Evolutionary conservation across 1,284 basidiomycete species (phyloP).

Genomic region (Cryptococcus hybrid): DNA sequence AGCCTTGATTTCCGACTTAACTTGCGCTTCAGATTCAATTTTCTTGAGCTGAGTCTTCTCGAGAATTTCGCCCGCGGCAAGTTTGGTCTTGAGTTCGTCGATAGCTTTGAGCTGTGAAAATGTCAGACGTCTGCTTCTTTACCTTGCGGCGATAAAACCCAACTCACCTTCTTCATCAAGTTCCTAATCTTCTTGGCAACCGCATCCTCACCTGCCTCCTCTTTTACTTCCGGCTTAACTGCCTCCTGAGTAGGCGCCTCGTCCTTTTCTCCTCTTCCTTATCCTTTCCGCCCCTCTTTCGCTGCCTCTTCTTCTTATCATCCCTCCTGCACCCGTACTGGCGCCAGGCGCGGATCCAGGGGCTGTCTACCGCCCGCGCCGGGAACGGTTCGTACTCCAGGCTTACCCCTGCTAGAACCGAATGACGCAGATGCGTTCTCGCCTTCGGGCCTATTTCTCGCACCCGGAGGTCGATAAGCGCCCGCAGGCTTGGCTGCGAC

Average conservation of each 20-base stretch:
- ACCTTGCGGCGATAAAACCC: slow-evolving; percentile 1
- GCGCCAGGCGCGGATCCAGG: slow-evolving; percentile 29
- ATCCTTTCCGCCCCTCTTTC: slow-evolving; percentile 57
- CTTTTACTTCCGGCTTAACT: slow-evolving; percentile 35
- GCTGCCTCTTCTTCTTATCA: slow-evolving; percentile 58
- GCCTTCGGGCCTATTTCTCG: slow-evolving; percentile 77
- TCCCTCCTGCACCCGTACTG: slow-evolving; percentile 43
- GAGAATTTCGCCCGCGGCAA: slow-evolving; percentile 78
- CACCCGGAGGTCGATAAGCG: slow-evolving; percentile 87
- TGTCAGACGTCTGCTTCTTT: neutral
- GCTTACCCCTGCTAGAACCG: slow-evolving; percentile 60
- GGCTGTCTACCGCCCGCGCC: slow-evolving; percentile 54
- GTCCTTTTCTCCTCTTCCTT: slow-evolving; percentile 48
- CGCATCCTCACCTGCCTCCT: slow-evolving; percentile 64
- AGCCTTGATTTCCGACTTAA: slow-evolving; percentile 69
- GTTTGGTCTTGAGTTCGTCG: slow-evolving; percentile 89
- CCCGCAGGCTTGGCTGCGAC: slow-evolving; percentile 66
- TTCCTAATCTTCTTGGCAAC: slow-evolving; percentile 88
- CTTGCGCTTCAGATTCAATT: slow-evolving; percentile 82
- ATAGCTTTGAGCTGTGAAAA: slow-evolving; percentile 79
- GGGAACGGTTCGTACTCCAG: slow-evolving; percentile 61
- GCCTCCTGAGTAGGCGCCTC: slow-evolving; percentile 23
- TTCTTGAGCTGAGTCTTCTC: slow-evolving; percentile 94
- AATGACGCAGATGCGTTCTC: slow-evolving; percentile 29
- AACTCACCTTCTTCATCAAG: slow-evolving; percentile 82